A percentile compares a stretch with the other conserved stretches of the same genome.
Evolutionary conservation across 306 rosid genomes (phyloP).

Genomic region (Rubus parviflorus): DNA sequence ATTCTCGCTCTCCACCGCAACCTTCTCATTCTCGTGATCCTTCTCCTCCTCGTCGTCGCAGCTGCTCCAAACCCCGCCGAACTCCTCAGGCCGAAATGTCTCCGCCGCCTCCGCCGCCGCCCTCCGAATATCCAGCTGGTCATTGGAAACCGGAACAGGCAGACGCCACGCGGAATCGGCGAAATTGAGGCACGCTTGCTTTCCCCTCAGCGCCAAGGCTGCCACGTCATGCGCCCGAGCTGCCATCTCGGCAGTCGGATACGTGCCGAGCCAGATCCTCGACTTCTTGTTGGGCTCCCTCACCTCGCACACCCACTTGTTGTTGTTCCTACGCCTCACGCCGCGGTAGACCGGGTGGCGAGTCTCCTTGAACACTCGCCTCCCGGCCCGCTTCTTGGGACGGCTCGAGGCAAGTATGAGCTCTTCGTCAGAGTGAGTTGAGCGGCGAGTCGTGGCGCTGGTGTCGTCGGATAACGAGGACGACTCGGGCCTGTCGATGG

Average conservation of each 20-base stretch:
- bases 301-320: constrained; percentile 90
- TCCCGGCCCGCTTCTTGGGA: constrained; percentile 74
- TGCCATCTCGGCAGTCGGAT: constrained; percentile 74
- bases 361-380: constrained; percentile 67
- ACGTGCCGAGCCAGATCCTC: constrained; percentile 85
- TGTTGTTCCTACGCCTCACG: constrained; percentile 59
- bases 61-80: constrained; percentile 12
- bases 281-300: constrained; percentile 64
- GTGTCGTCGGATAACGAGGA: constrained; percentile 26
- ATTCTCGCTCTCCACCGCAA: not conserved
- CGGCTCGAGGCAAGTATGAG: constrained; percentile 48
- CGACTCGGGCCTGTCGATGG: constrained; percentile 11
- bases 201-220: constrained; percentile 53
- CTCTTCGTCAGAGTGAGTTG: constrained; percentile 42
- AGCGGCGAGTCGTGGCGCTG: not conserved
- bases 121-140: constrained; percentile 46
- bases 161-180: constrained; percentile 66
- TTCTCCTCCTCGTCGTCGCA: not conserved
- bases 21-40: not conserved
- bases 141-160: constrained; percentile 39
- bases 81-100: constrained; percentile 20
- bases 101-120: constrained; percentile 68
- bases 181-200: constrained; percentile 70
- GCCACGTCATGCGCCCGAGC: constrained; percentile 95
- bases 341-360: constrained; percentile 85